These are phyloP conservation scores for Lasiosphaeria ovina DNA, from an alignment of 495 filamentous ascomycete genomes.

Conservation along the genomic window DNA sequence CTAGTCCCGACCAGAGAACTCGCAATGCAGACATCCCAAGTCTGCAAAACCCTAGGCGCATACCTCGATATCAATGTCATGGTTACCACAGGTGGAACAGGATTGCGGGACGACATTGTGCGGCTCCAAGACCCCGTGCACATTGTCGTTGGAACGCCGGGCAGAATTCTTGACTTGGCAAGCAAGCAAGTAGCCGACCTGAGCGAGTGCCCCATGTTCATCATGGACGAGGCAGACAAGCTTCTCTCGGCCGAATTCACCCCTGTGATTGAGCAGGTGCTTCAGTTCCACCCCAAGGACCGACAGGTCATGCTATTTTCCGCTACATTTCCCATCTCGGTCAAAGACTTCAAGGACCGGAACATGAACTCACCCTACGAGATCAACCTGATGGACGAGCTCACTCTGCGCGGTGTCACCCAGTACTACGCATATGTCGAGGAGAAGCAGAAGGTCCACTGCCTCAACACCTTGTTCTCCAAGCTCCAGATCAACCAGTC, in stretches of 20 bases:
- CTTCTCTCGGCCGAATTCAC: conserved; percentile 95
- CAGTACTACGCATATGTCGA: conserved; percentile 99
- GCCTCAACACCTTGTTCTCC: conserved; percentile 96
- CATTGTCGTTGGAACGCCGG: conserved; percentile 96
- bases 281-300: conserved; percentile 91
- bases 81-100: conserved; percentile 96
- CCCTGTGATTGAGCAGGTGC: conserved; percentile 90
- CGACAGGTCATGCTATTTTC: conserved; percentile 99
- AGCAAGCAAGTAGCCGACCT: conserved; percentile 94
- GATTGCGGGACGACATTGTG: conserved; percentile 93
- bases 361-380: conserved; percentile 95
- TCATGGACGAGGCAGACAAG: conserved; percentile 99
- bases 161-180: conserved; percentile 89
- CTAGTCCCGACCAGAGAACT: conserved; percentile 95
- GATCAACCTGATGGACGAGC: conserved; percentile 99
- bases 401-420: conserved; percentile 95
- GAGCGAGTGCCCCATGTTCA: conserved; percentile 93
- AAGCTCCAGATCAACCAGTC: conserved; percentile 99
- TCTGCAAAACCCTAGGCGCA: conserved; percentile 96
- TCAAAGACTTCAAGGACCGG: conserved; percentile 97
- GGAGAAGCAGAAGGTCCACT: conserved; percentile 99
- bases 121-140: conserved; percentile 91
- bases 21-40: conserved; percentile 97
- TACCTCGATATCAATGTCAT: conserved; percentile 97
- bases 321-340: conserved; percentile 92